Evolutionary conservation across 208 protist genomes (phyloP).

Genomic region (Trichomonas gallinae): DNA sequence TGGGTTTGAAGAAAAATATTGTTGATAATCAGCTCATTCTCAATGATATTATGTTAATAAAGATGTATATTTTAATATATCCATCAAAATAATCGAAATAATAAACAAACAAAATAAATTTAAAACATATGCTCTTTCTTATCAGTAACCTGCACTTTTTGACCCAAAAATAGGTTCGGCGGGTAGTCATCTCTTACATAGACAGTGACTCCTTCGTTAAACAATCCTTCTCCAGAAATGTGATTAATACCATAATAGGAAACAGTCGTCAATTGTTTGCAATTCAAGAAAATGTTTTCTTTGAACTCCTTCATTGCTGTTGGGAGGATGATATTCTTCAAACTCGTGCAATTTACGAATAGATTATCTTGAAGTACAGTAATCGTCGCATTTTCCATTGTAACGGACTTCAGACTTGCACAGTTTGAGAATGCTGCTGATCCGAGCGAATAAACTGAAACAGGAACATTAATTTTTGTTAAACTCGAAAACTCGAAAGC

Average conservation of each 20-base stretch:
- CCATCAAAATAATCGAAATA: no score
- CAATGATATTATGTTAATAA: no score
- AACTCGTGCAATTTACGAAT: neutral
- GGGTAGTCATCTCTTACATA: neutral
- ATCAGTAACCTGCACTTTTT: neutral
- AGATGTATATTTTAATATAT: no score
- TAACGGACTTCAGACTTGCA: neutral
- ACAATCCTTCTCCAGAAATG: neutral
- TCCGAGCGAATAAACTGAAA: neutral
- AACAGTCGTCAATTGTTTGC: neutral
- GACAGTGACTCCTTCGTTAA: neutral
- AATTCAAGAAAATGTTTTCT: neutral
- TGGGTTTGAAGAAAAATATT: no score
- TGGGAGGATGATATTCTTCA: neutral
- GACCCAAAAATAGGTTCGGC: neutral
- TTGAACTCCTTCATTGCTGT: neutral
- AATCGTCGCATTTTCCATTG: neutral
- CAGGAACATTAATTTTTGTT: neutral
- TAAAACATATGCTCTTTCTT: neutral
- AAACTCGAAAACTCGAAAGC: neutral
- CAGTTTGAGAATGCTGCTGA: neutral
- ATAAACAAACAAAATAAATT: neutral
- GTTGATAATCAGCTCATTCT: no score
- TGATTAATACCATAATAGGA: neutral
- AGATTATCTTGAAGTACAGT: neutral